A percentile compares a stretch with the other conserved stretches of the same genome.
These are phyloP conservation scores for Lodderomyces metapsilosis DNA, from an alignment of 1,139 yeast genomes.

Conservation along the genomic window DNA sequence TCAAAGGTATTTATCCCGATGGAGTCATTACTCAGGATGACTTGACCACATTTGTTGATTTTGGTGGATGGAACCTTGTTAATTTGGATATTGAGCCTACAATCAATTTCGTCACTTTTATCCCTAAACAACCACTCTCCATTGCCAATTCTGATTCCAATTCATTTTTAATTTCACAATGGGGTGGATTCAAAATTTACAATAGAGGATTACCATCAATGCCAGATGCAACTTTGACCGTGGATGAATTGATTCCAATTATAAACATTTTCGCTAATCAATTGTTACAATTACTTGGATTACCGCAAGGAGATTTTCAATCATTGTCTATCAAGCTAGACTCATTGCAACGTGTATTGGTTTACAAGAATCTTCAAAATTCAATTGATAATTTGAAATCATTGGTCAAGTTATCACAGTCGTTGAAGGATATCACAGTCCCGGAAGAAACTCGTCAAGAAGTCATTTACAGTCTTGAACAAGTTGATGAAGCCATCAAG, in stretches of 20 bases:
- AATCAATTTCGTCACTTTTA: conserved; percentile 65
- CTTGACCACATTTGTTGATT: conserved; percentile 70
- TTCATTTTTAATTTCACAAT: conserved; percentile 82
- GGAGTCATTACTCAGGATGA: conserved; percentile 42
- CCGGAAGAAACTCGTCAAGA: conserved; percentile 61
- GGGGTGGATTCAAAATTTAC: conserved; percentile 72
- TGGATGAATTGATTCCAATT: conserved; percentile 52
- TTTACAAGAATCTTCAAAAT: conserved; percentile 51
- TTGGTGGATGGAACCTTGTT: conserved; percentile 73
- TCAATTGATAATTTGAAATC: conserved; percentile 27
- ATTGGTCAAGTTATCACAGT: conserved; percentile 16
- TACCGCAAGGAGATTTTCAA: conserved; percentile 22
- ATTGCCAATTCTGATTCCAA: conserved; percentile 53
- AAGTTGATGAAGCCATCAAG: conserved; percentile 33
- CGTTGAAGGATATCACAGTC: conserved; percentile 76
- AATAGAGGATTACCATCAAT: conserved; percentile 39
- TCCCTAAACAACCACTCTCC: conserved; percentile 51
- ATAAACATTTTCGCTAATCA: conserved; percentile 76
- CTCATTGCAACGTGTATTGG: conserved; percentile 57
- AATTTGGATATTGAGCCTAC: conserved; percentile 60
- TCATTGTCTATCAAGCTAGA: conserved; percentile 66
- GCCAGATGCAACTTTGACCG: conserved; percentile 22
- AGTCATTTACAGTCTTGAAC: conserved; percentile 40
- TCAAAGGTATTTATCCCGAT: conserved; percentile 28
- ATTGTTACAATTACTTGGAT: conserved; percentile 69